Percentiles rank a stretch among this genome's conserved stretches.
These are phyloP conservation scores for Entelexis sorbosivorans DNA, from an alignment of 1,139 yeast genomes.

Conservation along the genomic window DNA sequence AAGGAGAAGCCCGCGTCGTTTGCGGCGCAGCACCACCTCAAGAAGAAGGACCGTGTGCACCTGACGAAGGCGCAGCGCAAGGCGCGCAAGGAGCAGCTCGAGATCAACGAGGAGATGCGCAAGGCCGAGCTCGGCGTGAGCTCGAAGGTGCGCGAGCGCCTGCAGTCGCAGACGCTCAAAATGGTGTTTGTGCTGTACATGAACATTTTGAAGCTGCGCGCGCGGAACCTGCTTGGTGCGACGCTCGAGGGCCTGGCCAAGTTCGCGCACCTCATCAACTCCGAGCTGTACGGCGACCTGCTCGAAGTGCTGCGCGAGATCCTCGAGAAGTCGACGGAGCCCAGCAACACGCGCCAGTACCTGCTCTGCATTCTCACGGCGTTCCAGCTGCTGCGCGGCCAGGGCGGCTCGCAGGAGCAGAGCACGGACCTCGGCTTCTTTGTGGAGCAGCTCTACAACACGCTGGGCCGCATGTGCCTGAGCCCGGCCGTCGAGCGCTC, in stretches of 20 bases:
- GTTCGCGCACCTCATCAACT: slow-evolving; percentile 84
- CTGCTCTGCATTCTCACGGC: slow-evolving; percentile 81
- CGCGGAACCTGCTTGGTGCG: slow-evolving; percentile 65
- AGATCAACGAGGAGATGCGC: slow-evolving; percentile 79
- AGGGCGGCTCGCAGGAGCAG: slow-evolving; percentile 39
- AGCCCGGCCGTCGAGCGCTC: slow-evolving; percentile 82
- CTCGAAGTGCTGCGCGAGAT: slow-evolving; percentile 79
- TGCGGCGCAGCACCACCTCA: slow-evolving; percentile 35
- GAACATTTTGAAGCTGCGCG: slow-evolving; percentile 56
- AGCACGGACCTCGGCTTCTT: slow-evolving; percentile 41
- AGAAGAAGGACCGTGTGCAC: slow-evolving; percentile 81
- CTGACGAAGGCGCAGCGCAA: slow-evolving; percentile 79
- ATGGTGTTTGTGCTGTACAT: slow-evolving; percentile 60
- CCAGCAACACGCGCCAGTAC: slow-evolving; percentile 47
- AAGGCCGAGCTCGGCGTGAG: slow-evolving; percentile 81
- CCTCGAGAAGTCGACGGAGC: slow-evolving; percentile 36
- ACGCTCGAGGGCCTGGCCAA: slow-evolving; percentile 85
- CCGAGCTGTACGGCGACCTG: slow-evolving; percentile 85
- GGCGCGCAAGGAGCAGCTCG: slow-evolving; percentile 72
- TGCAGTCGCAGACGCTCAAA: slow-evolving; percentile 76
- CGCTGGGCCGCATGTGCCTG: slow-evolving; percentile 55
- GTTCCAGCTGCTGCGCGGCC: slow-evolving; percentile 71
- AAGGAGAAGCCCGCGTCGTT: slow-evolving; percentile 31
- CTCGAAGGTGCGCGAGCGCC: slow-evolving; percentile 71
- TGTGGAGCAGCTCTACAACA: slow-evolving; percentile 57